Evolutionary conservation across 148 eudicot genomes (phyloP), one percentile per base, ranked within the genome.

Genomic region (Rhododendron vialii): DNA sequence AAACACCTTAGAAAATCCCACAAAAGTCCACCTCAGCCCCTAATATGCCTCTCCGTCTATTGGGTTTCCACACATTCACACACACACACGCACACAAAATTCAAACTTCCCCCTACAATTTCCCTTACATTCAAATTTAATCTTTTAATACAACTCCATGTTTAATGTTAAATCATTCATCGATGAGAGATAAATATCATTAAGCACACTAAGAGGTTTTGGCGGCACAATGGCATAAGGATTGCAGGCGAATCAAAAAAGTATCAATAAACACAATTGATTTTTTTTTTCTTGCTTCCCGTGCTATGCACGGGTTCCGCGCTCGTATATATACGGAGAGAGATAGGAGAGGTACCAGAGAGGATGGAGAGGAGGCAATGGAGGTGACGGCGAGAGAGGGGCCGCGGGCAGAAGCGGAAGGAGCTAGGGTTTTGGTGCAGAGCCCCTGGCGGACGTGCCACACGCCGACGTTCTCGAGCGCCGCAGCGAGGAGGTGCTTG

Each of bases 391-490:
- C 95, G n/a, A 92, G 91, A 45, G 96, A 93, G n/a, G 92, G 96
- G 17, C 94, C 95, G 10, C 86, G 89, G 35, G 92, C 89, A 74
- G 93, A 59, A 26, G 94, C 83, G 0, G 94, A 74, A 67, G 98
- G 93, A 24, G 90, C 82, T 53, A 97, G 94, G 22, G 95, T 92
- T 76, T 92, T 94, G 61, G 92, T 80, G 88, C 96, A 93, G 73
- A 89, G 69, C 0, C 95, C 99, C 76, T 94, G 95, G 0, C 96
- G 94, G 14, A 97, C 94, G 81, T 94, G 91, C 99, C 99, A 97
- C 41, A 97, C 91, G 28, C 93, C 93, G 28, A 97, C 89, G 86
- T 93, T 97, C 57, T 97, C 99, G 8, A 97, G 93, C 59, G 98
- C 96, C 82, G 95, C 95, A 28, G 91, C 92, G 7, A 97, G 89